phyloP scores from a whole-genome alignment of 495 filamentous ascomycete genomes.

The Astrothelium subdiscretum region DNA sequence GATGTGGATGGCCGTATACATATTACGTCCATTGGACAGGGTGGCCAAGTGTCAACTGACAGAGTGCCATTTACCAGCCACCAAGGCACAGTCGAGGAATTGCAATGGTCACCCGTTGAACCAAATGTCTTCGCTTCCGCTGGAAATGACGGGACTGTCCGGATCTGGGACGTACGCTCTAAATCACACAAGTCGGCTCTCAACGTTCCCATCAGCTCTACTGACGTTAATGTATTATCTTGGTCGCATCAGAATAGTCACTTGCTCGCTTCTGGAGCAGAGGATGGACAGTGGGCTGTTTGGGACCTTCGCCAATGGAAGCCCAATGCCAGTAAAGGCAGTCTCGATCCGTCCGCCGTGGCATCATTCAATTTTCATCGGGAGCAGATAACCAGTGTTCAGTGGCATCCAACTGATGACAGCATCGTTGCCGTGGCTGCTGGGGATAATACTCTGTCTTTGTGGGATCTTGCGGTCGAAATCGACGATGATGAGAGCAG shows the following conservation, averaged over 20 bases:
- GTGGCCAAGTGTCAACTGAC: slow-evolving; percentile 78
- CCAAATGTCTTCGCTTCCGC: slow-evolving; percentile 85
- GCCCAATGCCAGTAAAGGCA: slow-evolving; percentile 37
- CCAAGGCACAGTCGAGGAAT: slow-evolving; percentile 74
- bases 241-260: slow-evolving; percentile 82
- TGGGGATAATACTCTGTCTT: slow-evolving; percentile 84
- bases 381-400: slow-evolving; percentile 87
- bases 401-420: slow-evolving; percentile 97
- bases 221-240: slow-evolving; percentile 90
- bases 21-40: slow-evolving; percentile 69
- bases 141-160: slow-evolving; percentile 84
- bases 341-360: slow-evolving; percentile 55
- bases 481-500: slow-evolving; percentile 91
- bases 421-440: slow-evolving; percentile 85
- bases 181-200: slow-evolving; percentile 77
- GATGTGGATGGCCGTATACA: slow-evolving; percentile 87
- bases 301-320: slow-evolving; percentile 97
- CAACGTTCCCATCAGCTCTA: slow-evolving; percentile 68
- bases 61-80: slow-evolving; percentile 71
- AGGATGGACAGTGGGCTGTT: slow-evolving; percentile 88
- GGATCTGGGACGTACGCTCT: slow-evolving; percentile 87
- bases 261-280: slow-evolving; percentile 82
- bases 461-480: slow-evolving; percentile 96
- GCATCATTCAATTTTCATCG: slow-evolving; percentile 90
- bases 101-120: slow-evolving; percentile 93